Percentiles rank a stretch among this genome's conserved stretches.
phyloP scores from a whole-genome alignment of 2,329 filamentous ascomycete species.

The Leptosphaerulina australis region DNA sequence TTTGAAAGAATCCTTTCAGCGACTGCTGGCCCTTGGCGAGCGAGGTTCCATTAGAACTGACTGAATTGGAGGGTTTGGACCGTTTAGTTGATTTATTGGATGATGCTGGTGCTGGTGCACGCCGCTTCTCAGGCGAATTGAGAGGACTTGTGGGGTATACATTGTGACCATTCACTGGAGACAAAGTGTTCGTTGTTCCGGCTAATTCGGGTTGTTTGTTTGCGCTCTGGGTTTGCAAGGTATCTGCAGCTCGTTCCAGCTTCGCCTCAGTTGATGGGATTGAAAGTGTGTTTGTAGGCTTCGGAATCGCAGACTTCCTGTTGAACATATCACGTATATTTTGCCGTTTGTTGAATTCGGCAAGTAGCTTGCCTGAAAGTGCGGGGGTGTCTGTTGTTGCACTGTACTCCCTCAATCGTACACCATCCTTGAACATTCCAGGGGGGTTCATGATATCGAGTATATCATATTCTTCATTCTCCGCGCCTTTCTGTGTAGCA shows the following conservation, averaged over 20 bases:
- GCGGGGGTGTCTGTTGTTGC: constrained; percentile 68
- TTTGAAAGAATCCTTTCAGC: constrained; percentile 75
- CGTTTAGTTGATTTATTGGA: constrained; percentile 53
- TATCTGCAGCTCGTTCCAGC: constrained; percentile 2
- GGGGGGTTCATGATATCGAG: constrained; percentile 78
- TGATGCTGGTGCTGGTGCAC: constrained; percentile 26
- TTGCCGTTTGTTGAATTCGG: constrained; percentile 82
- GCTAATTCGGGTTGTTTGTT: constrained; percentile 12
- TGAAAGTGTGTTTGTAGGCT: constrained; percentile 7
- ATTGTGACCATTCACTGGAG: neutral
- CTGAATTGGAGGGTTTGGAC: constrained; percentile 52
- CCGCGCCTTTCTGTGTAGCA: constrained; percentile 1
- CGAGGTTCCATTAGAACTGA: constrained; percentile 30
- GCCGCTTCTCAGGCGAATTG: constrained; percentile 42
- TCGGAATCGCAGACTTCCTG: constrained; percentile 38
- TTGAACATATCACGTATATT: constrained; percentile 94
- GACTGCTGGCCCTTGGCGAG: constrained; percentile 62
- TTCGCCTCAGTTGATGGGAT: constrained; percentile 2
- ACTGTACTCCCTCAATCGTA: constrained; percentile 69
- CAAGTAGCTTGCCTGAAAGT: constrained; percentile 80
- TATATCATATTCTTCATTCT: constrained; percentile 59
- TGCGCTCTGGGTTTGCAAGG: constrained; percentile 9
- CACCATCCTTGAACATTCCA: constrained; percentile 71
- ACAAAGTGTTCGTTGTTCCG: constrained; percentile 23
- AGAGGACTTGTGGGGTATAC: constrained; percentile 23